Percentiles rank a stretch among this genome's conserved stretches.
phyloP scores from a whole-genome alignment of 2,329 filamentous ascomycete genomes.

The Capronia coronata region DNA sequence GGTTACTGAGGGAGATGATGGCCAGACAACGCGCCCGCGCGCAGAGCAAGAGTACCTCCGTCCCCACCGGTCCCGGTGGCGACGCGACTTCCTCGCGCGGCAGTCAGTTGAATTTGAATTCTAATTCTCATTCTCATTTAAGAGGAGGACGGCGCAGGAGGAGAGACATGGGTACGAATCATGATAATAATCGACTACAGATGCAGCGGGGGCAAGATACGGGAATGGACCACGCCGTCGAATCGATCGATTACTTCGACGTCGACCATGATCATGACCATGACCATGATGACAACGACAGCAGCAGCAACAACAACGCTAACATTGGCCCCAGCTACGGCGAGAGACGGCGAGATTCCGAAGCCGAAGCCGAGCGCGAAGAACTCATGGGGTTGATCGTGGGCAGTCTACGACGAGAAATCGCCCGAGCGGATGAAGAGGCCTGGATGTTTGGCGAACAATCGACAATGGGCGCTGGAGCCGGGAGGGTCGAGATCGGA shows the following conservation, averaged over 20 bases:
- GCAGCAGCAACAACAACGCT: neutral
- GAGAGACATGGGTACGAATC: neutral
- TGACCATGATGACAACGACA: neutral
- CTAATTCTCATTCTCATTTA: neutral
- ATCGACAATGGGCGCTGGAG: conserved; percentile 6
- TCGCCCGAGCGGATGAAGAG: conserved; percentile 68
- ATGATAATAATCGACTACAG: neutral
- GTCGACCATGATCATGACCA: conserved; percentile 2
- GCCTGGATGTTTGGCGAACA: conserved; percentile 72
- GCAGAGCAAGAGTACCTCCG: conserved; percentile 7
- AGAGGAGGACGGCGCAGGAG: neutral
- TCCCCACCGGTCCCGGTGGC: neutral
- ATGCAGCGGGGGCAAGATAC: neutral
- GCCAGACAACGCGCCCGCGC: conserved; percentile 21
- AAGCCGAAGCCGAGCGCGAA: conserved; percentile 32
- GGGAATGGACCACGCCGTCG: neutral
- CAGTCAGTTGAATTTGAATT: no score
- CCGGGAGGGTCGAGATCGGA: conserved; percentile 43
- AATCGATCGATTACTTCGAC: neutral
- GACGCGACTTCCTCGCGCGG: neutral
- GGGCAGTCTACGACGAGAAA: conserved; percentile 64
- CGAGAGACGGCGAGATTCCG: conserved; percentile 16
- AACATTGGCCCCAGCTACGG: neutral
- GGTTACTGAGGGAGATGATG: conserved; percentile 24
- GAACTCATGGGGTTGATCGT: conserved; percentile 65